phyloP scores from a whole-genome alignment of 2,329 filamentous ascomycete genomes.

The Ilyonectria mors-panacis region DNA sequence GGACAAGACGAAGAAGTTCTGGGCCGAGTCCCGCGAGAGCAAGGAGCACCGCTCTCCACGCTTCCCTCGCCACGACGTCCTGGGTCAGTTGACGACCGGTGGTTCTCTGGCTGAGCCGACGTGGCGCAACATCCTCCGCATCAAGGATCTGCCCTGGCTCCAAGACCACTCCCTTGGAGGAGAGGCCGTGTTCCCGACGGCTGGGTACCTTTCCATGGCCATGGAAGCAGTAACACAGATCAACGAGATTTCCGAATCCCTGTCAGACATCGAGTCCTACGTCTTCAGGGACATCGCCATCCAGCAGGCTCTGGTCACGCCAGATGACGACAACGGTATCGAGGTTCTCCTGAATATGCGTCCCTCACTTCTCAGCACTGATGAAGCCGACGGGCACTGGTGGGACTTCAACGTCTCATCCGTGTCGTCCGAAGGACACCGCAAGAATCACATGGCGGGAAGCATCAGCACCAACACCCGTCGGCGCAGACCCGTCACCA shows the following conservation, averaged over 20 bases:
- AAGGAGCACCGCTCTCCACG: slow-evolving; percentile 48
- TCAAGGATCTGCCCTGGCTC: slow-evolving; percentile 55
- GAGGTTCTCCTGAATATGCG: background rate
- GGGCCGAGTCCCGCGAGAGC: slow-evolving; percentile 51
- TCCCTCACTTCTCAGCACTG: background rate
- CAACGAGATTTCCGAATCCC: no score
- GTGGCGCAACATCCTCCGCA: slow-evolving; percentile 47
- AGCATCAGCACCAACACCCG: background rate
- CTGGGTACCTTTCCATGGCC: slow-evolving; percentile 58
- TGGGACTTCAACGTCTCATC: background rate
- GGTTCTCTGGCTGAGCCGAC: slow-evolving; percentile 43
- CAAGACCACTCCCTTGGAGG: slow-evolving; percentile 53
- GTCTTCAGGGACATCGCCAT: background rate
- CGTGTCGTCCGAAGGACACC: background rate
- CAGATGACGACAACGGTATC: background rate
- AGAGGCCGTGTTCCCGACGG: slow-evolving; percentile 43
- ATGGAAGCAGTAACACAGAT: slow-evolving; percentile 54
- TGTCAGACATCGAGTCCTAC: no score
- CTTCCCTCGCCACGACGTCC: slow-evolving; percentile 56
- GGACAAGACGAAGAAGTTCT: slow-evolving; percentile 55
- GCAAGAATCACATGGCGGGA: background rate
- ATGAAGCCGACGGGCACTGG: no score
- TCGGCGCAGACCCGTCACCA: background rate
- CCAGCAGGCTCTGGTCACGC: background rate
- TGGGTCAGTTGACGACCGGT: slow-evolving; percentile 50